phyloP scores from a whole-genome alignment of 2,329 filamentous ascomycete genomes.

The Xylariaceae sp. region DNA sequence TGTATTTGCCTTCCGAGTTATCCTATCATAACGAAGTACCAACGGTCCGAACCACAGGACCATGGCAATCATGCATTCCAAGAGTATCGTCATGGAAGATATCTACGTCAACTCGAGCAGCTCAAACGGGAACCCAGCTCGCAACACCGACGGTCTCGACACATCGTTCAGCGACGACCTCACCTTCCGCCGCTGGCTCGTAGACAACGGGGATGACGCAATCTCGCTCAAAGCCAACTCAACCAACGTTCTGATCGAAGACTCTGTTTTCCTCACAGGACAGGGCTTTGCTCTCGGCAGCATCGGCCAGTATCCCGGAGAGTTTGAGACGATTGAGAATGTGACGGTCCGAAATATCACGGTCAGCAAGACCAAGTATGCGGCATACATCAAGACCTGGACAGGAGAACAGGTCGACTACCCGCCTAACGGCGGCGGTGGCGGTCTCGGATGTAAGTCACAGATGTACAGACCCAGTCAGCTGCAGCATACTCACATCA shows the following conservation, averaged over 20 bases:
- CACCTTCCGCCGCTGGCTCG: conserved; percentile 44
- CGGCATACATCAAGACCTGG: conserved; percentile 58
- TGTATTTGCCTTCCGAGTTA: too few species aligned
- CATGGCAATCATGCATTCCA: conserved; percentile 48
- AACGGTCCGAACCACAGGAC: too few species aligned
- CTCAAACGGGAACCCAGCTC: conserved; percentile 11
- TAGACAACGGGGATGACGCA: conserved; percentile 51
- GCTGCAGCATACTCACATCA: background rate
- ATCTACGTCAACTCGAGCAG: conserved; percentile 2
- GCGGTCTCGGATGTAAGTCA: conserved; percentile 40
- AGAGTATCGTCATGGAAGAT: conserved; percentile 40
- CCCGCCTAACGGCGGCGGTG: conserved; percentile 56
- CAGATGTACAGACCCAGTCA: background rate
- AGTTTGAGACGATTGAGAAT: conserved; percentile 47
- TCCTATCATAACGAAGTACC: too few species aligned
- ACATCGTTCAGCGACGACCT: conserved; percentile 46
- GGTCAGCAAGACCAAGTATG: conserved; percentile 43
- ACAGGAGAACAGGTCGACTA: conserved; percentile 46
- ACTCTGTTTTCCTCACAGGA: conserved; percentile 47
- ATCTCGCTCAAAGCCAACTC: conserved; percentile 54
- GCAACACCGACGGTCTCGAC: conserved; percentile 10
- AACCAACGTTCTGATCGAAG: conserved; percentile 48
- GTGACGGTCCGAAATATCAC: conserved; percentile 45
- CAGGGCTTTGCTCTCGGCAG: conserved; percentile 54
- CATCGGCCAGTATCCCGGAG: conserved; percentile 50